These are phyloP conservation scores for Ogataea methanolica DNA, from an alignment of 805 yeast genomes.

Conservation along the genomic window DNA sequence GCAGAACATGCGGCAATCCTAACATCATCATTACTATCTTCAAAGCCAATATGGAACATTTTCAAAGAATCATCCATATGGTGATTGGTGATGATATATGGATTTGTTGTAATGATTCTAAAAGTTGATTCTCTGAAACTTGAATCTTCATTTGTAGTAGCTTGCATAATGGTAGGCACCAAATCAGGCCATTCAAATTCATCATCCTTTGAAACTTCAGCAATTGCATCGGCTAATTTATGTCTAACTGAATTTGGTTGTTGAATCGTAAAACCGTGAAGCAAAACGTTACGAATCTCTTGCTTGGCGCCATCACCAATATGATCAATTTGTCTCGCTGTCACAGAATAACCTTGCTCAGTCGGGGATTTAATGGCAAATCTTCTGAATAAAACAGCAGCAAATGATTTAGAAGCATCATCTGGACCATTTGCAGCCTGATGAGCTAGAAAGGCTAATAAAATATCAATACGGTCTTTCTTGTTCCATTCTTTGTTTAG, in stretches of 20 bases:
- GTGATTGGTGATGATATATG: slow-evolving; percentile 60
- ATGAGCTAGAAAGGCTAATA: slow-evolving; percentile 76
- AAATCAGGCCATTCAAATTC: slow-evolving; percentile 70
- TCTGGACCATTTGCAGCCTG: slow-evolving; percentile 64
- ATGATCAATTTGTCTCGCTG: slow-evolving; percentile 75
- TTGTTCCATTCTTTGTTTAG: slow-evolving; percentile 76
- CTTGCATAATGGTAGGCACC: slow-evolving; percentile 67
- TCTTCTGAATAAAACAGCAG: slow-evolving; percentile 88
- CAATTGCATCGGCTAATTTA: slow-evolving; percentile 88
- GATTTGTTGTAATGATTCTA: slow-evolving; percentile 81
- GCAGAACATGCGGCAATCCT: slow-evolving; percentile 90
- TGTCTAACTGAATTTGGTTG: slow-evolving; percentile 80
- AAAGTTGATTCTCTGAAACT: slow-evolving; percentile 85
- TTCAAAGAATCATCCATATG: slow-evolving; percentile 46
- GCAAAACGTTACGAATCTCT: slow-evolving; percentile 60
- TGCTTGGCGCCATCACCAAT: slow-evolving; percentile 52
- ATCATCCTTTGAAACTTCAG: slow-evolving; percentile 80
- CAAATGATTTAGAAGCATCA: slow-evolving; percentile 58
- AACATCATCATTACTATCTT: slow-evolving; percentile 74
- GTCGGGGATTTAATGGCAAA: slow-evolving; percentile 78
- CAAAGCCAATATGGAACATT: slow-evolving; percentile 75
- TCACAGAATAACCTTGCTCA: slow-evolving; percentile 51
- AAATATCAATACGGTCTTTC: slow-evolving; percentile 58
- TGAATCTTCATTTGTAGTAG: slow-evolving; percentile 44
- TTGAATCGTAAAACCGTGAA: slow-evolving; percentile 67